These are phyloP conservation scores for Peronosclerospora sorghi DNA, from an alignment of 352 stramenopile species.

Conservation along the genomic window DNA sequence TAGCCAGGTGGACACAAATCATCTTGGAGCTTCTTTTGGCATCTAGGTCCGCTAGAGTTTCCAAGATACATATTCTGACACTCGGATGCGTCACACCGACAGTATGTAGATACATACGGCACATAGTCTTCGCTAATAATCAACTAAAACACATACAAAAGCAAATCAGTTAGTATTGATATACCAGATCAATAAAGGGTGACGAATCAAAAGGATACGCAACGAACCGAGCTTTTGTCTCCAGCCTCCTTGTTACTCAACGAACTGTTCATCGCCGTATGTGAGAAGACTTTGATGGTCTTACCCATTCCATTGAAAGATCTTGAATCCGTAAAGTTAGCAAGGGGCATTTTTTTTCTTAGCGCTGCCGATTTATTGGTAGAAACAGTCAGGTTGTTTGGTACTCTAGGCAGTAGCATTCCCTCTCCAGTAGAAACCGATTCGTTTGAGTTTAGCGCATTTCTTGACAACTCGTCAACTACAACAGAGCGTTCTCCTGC, in stretches of 20 bases:
- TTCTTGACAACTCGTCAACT: background rate
- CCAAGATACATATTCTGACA: constrained; percentile 63
- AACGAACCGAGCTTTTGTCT: constrained; percentile 13
- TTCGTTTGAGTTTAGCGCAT: constrained; percentile 1
- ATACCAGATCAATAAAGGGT: background rate
- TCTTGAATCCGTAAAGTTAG: constrained; percentile 3
- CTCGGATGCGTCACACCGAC: constrained; percentile 49
- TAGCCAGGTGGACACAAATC: constrained; percentile 49
- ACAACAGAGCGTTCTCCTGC: constrained; percentile 5
- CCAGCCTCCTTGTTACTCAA: constrained; percentile 13
- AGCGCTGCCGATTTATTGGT: constrained; percentile 3
- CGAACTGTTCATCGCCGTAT: constrained; percentile 15
- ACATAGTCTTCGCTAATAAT: constrained; percentile 8
- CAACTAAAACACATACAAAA: constrained; percentile 5
- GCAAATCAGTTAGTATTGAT: constrained; percentile 4
- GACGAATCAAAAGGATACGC: background rate
- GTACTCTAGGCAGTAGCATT: background rate
- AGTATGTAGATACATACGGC: constrained; percentile 55
- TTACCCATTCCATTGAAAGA: constrained; percentile 5
- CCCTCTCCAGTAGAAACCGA: background rate
- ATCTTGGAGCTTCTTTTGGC: constrained; percentile 29
- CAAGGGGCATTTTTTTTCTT: constrained; percentile 9
- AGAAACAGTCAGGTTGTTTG: constrained; percentile 3
- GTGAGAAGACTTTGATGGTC: constrained; percentile 17
- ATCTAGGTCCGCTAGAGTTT: constrained; percentile 27